These are phyloP conservation scores for Corymbia calophylla DNA, from an alignment of 441 rosid genomes.

Conservation along the genomic window DNA sequence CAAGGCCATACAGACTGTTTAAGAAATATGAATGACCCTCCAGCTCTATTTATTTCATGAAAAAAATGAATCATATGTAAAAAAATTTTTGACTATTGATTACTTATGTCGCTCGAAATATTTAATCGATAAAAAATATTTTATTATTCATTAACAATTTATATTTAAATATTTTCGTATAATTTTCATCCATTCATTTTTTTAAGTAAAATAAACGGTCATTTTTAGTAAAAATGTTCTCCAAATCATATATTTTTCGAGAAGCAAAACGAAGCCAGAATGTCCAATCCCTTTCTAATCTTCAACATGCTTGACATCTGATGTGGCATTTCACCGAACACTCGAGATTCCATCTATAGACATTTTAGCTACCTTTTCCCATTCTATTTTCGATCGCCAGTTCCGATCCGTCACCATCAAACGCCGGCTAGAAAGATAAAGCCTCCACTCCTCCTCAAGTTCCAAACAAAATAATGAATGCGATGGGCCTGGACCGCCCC, in stretches of 20 bases:
- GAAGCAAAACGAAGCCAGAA: too few species aligned
- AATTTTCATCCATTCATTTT: neutral
- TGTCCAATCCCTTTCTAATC: too few species aligned
- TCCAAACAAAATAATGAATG: neutral
- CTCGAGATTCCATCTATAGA: neutral
- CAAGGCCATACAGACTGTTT: neutral
- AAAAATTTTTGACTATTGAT: rapidly evolving
- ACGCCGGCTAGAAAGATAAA: neutral
- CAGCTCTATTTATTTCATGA: too few species aligned
- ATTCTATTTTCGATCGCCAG: neutral
- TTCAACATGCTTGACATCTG: too few species aligned
- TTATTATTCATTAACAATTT: rapidly evolving
- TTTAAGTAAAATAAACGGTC: rapidly evolving
- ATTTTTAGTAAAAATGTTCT: neutral
- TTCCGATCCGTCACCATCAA: neutral
- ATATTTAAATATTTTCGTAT: neutral
- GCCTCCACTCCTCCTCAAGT: neutral
- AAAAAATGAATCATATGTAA: too few species aligned
- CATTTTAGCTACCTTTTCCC: neutral
- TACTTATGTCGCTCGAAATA: rapidly evolving
- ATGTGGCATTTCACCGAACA: neutral
- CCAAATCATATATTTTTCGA: too few species aligned
- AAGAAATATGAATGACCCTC: neutral
- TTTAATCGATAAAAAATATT: neutral
- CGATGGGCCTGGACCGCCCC: neutral